Conservation (phyloP, 1,284 basidiomycete species). For the Sanghuangporus weigelae region DNA sequence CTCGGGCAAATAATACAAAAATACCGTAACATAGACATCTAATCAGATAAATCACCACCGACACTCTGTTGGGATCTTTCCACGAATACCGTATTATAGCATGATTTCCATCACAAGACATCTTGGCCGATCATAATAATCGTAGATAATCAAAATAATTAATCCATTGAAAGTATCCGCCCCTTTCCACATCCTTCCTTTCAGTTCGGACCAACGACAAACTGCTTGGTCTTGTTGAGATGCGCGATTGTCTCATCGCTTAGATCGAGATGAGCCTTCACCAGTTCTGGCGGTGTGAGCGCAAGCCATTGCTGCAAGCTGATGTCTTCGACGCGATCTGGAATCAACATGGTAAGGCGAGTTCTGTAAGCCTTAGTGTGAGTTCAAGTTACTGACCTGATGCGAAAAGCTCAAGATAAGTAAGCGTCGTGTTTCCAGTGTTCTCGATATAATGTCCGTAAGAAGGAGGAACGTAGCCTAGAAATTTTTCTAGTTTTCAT, state of each 20-base stretch:
- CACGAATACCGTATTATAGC: too few species aligned
- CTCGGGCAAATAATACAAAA: too few species aligned
- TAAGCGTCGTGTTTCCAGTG: constrained; percentile 54
- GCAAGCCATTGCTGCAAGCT: constrained; percentile 70
- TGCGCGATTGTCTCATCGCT: constrained; percentile 46
- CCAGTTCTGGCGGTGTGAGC: constrained; percentile 54
- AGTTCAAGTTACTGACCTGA: constrained; percentile 31
- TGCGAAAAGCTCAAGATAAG: constrained; percentile 59
- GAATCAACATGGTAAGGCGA: neutral
- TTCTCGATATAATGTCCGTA: constrained; percentile 67
- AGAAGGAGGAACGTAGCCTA: constrained; percentile 21
- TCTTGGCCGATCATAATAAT: too few species aligned
- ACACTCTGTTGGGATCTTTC: too few species aligned
- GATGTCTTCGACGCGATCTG: constrained; percentile 57
- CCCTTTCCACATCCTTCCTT: neutral
- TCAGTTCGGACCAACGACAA: constrained; percentile 36
- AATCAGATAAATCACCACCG: too few species aligned
- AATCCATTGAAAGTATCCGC: too few species aligned
- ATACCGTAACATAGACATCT: too few species aligned
- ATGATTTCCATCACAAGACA: too few species aligned
- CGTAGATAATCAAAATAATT: too few species aligned
- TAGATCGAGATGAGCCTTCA: constrained; percentile 55
- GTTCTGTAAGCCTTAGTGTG: neutral
- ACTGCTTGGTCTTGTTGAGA: constrained; percentile 48
- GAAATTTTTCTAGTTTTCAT: constrained; percentile 5